Conservation (phyloP, 148 eudicot species). For the Rhododendron griersonianum region DNA sequence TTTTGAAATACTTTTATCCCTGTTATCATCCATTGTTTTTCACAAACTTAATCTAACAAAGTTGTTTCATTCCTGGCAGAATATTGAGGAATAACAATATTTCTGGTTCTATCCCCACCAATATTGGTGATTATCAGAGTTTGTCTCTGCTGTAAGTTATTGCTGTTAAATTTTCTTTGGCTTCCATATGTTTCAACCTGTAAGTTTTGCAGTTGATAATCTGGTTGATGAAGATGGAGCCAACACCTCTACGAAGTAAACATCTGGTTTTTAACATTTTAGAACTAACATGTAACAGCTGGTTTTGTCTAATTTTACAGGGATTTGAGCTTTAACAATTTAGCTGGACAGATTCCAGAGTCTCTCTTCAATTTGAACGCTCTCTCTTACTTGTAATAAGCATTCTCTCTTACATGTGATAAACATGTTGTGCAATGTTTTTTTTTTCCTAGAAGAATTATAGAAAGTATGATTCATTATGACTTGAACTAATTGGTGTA, state of each 20-base stretch:
- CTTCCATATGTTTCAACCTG: background rate
- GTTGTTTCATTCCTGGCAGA: constrained; percentile 27
- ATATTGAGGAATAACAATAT: constrained; percentile 66
- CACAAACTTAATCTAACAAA: background rate
- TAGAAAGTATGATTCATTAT: background rate
- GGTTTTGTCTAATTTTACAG: constrained; percentile 29
- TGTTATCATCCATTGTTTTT: background rate
- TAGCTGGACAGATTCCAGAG: constrained; percentile 62
- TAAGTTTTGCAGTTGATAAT: background rate
- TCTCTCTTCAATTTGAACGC: constrained; percentile 51
- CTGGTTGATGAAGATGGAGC: background rate
- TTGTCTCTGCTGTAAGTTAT: constrained; percentile 60
- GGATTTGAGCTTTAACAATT: constrained; percentile 90
- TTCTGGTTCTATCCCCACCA: constrained; percentile 60
- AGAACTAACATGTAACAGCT: background rate
- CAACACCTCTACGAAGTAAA: background rate
- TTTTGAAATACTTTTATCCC: background rate
- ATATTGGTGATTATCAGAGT: constrained; percentile 38
- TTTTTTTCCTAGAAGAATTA: background rate
- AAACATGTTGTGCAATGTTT: background rate
- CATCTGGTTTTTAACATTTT: background rate
- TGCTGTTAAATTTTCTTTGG: background rate
- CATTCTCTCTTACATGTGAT: background rate
- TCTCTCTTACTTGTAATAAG: constrained; percentile 60
- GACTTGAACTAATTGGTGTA: background rate